phyloP scores from a whole-genome alignment of 2,329 filamentous ascomycete genomes.

The Neurospora sp. region DNA sequence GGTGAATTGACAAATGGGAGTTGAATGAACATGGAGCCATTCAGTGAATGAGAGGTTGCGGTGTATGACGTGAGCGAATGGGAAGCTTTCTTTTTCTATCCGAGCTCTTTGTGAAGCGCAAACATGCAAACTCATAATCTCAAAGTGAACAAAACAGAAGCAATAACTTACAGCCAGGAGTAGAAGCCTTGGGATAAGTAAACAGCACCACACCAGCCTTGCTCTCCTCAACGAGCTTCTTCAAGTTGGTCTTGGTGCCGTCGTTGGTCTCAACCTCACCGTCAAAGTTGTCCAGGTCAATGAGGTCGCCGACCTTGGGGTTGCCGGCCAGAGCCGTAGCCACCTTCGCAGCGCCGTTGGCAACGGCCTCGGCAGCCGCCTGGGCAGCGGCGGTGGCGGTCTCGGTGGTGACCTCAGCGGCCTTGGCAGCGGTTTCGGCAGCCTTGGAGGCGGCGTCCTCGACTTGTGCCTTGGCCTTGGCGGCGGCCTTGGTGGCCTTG shows the following conservation, averaged over 20 bases:
- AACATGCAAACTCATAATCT: neutral
- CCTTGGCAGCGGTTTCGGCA: constrained; percentile 10
- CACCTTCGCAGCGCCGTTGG: constrained; percentile 17
- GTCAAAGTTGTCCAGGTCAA: constrained; percentile 51
- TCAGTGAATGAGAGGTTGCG: neutral
- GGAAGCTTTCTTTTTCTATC: neutral
- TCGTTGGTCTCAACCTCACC: constrained; percentile 78
- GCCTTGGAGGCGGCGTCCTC: constrained; percentile 7
- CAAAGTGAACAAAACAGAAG: neutral
- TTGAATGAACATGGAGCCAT: neutral
- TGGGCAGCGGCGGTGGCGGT: constrained; percentile 9
- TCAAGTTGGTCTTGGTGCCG: constrained; percentile 68
- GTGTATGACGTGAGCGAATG: neutral
- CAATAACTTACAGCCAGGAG: constrained; percentile 72
- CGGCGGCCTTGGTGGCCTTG: constrained; percentile 18
- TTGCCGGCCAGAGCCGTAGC: constrained; percentile 28
- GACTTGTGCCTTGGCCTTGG: constrained; percentile 17
- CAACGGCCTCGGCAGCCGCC: constrained; percentile 15
- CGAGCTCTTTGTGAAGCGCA: constrained; percentile 1
- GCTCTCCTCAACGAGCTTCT: constrained; percentile 73
- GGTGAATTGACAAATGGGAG: neutral
- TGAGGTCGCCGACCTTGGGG: constrained; percentile 43
- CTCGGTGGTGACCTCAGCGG: constrained; percentile 16
- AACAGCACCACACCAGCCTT: constrained; percentile 82
- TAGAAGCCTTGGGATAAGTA: constrained; percentile 91